Conservation (phyloP, 2,329 filamentous ascomycete genomes). For the Keithomyces neogunnii region DNA sequence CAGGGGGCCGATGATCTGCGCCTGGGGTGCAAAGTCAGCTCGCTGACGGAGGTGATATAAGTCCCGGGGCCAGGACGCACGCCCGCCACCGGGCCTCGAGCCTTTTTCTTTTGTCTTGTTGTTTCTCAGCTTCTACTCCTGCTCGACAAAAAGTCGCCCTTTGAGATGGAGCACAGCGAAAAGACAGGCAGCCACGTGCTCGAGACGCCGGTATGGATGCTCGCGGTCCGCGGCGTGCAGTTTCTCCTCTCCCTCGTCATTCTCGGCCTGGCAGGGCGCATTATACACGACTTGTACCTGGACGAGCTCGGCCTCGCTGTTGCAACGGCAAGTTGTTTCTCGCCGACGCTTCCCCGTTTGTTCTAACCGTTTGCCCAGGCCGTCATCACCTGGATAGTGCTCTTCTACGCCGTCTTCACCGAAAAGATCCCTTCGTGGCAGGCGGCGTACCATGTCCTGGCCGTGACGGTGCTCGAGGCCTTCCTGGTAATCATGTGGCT, state of each 20-base stretch:
- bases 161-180: background rate
- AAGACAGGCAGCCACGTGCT: conserved; percentile 22
- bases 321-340: conserved; percentile 26
- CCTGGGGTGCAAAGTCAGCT: background rate
- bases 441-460: conserved; percentile 33
- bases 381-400: conserved; percentile 36
- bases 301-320: conserved; percentile 32
- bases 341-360: no score
- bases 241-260: conserved; percentile 33
- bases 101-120: background rate
- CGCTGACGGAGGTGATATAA: background rate
- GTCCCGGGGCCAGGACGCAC: background rate
- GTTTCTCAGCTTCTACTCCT: background rate
- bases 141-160: background rate
- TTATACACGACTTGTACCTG: conserved; percentile 32
- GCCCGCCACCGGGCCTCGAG: no score
- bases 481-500: conserved; percentile 40
- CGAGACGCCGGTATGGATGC: conserved; percentile 34
- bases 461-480: conserved; percentile 33
- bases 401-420: conserved; percentile 32
- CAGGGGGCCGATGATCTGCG: background rate
- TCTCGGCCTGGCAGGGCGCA: conserved; percentile 31
- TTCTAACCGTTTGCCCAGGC: conserved; percentile 18
- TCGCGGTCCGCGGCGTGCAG: conserved; percentile 30
- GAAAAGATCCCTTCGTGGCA: conserved; percentile 29